These are phyloP conservation scores for Diplotaxis tenuifolia DNA, from an alignment of 345 rosid species.

Conservation along the genomic window DNA sequence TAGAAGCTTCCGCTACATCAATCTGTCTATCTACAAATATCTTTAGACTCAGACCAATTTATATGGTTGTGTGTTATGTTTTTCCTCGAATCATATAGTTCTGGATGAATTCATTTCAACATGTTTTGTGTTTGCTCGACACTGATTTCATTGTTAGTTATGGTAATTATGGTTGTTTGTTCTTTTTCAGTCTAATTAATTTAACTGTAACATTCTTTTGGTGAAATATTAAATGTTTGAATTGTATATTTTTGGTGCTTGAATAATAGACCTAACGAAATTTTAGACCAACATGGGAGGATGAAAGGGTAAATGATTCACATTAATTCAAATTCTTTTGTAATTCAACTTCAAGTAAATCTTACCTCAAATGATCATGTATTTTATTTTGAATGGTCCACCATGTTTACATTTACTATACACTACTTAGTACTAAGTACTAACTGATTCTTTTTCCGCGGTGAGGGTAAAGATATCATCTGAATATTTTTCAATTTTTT, in stretches of 20 bases:
- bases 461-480: background rate
- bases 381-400: background rate
- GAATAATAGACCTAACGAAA: background rate
- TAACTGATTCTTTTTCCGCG: background rate
- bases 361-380: background rate
- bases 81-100: constrained; percentile 4
- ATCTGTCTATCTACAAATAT: too few species aligned
- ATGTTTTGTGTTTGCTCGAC: constrained; percentile 34
- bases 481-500: too few species aligned
- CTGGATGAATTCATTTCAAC: constrained; percentile 29
- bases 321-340: background rate
- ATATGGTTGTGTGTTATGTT: too few species aligned
- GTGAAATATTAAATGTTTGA: background rate
- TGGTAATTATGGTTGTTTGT: constrained; percentile 1
- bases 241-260: background rate
- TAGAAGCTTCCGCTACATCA: too few species aligned
- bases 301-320: background rate
- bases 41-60: too few species aligned
- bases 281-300: background rate
- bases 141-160: constrained; percentile 20
- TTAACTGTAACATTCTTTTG: background rate
- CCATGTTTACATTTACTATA: background rate
- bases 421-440: background rate
- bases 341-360: background rate
- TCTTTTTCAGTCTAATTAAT: background rate